Conservation (phyloP, 345 rosid species). For the Salix viminalis region DNA sequence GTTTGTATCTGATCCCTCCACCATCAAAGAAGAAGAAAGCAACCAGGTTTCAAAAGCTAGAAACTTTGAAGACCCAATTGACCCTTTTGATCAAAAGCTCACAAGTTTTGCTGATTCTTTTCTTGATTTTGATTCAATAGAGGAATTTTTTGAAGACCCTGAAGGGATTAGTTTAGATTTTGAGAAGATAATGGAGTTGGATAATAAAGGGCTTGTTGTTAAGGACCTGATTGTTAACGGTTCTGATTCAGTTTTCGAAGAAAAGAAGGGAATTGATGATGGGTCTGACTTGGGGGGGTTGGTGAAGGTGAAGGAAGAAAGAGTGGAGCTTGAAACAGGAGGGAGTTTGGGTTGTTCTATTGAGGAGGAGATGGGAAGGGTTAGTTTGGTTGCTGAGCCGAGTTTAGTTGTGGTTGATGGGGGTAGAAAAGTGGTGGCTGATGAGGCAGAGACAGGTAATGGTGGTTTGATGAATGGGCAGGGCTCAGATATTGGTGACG, state of each 20-base stretch:
- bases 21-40: conserved; percentile 25
- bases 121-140: conserved; percentile 56
- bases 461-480: neutral
- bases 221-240: conserved; percentile 6
- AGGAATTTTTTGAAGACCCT: conserved; percentile 45
- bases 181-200: conserved; percentile 28
- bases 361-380: conserved; percentile 45
- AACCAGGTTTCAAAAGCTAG: conserved; percentile 33
- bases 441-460: neutral
- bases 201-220: conserved; percentile 18
- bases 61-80: conserved; percentile 25
- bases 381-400: conserved; percentile 30
- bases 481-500: neutral
- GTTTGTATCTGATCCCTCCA: conserved; percentile 30
- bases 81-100: conserved; percentile 28
- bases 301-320: conserved; percentile 32
- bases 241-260: conserved; percentile 17
- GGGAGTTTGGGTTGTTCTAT: conserved; percentile 35
- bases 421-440: neutral
- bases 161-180: conserved; percentile 25
- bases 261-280: conserved; percentile 16
- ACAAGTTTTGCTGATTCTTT: conserved; percentile 47
- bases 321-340: conserved; percentile 25
- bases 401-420: conserved; percentile 12
- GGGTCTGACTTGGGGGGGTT: conserved; percentile 14